Conservation (phyloP, 305 asterid genomes). For the Solanum aculeatissimum region DNA sequence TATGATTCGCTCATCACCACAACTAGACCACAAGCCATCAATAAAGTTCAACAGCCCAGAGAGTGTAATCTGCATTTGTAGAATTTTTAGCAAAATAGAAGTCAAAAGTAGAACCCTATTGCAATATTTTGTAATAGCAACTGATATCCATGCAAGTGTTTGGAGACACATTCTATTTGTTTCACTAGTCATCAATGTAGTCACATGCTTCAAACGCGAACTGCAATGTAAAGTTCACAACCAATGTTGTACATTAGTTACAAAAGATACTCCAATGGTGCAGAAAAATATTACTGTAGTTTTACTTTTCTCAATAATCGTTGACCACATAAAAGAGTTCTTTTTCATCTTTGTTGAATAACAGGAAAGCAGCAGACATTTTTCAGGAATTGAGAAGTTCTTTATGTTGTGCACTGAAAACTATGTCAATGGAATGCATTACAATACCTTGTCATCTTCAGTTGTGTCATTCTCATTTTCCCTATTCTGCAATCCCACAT, state of each 20-base stretch:
- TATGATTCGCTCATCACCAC: slow-evolving; percentile 71
- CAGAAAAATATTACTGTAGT: neutral
- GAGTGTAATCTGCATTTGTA: slow-evolving; percentile 41
- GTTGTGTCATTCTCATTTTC: slow-evolving; percentile 15
- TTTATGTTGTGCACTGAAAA: neutral
- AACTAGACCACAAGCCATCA: slow-evolving; percentile 86
- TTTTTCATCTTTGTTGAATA: neutral
- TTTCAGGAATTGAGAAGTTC: too few species aligned
- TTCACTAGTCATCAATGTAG: neutral
- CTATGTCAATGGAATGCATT: neutral
- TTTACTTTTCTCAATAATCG: neutral
- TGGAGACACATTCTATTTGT: neutral
- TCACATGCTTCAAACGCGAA: neutral
- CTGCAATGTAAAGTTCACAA: neutral
- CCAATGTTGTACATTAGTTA: neutral
- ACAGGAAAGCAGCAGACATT: neutral
- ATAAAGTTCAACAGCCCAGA: slow-evolving; percentile 67
- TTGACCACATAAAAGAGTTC: neutral
- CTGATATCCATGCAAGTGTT: neutral
- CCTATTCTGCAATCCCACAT: slow-evolving; percentile 46
- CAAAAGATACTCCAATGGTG: neutral
- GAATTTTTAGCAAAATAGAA: neutral
- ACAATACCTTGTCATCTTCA: slow-evolving; percentile 56
- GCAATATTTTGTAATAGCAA: neutral
- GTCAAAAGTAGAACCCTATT: neutral